Percentiles rank a stretch among this genome's conserved stretches.
These are phyloP conservation scores for Neopestalotiopsis sp. DNA, from an alignment of 2,329 filamentous ascomycete genomes.

Conservation along the genomic window DNA sequence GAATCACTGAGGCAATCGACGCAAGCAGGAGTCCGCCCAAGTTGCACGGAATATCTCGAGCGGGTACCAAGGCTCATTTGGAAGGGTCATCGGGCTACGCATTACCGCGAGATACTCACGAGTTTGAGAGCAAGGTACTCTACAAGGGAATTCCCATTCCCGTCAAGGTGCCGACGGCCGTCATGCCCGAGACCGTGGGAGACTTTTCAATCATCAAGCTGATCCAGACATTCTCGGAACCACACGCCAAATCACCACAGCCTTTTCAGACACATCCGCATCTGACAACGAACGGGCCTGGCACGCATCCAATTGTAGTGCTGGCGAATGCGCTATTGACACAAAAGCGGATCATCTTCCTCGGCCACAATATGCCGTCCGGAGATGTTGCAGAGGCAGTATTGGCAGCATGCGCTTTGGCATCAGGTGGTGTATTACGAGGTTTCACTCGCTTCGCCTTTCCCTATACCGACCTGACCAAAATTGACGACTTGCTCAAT, in stretches of 20 bases:
- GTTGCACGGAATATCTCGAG: slow-evolving; percentile 58
- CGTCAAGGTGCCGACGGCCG: slow-evolving; percentile 92
- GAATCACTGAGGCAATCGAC: slow-evolving; percentile 49
- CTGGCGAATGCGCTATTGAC: slow-evolving; percentile 93
- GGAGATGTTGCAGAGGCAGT: slow-evolving; percentile 98
- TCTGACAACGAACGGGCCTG: slow-evolving; percentile 87
- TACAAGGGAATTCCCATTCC: slow-evolving; percentile 98
- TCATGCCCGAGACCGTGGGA: slow-evolving; percentile 94
- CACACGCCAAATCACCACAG: slow-evolving; percentile 82
- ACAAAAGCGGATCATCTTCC: slow-evolving; percentile 94
- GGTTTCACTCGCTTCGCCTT: slow-evolving; percentile 97
- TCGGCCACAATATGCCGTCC: slow-evolving; percentile 93
- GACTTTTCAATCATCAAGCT: slow-evolving; percentile 98
- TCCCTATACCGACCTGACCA: slow-evolving; percentile 96
- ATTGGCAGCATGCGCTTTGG: slow-evolving; percentile 91
- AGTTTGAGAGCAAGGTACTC: slow-evolving; percentile 93
- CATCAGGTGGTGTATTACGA: slow-evolving; percentile 87
- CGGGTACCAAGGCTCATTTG: slow-evolving; percentile 67
- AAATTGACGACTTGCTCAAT: slow-evolving; percentile 94
- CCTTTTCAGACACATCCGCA: slow-evolving; percentile 88
- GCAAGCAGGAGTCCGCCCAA: slow-evolving; percentile 55
- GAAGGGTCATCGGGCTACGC: slow-evolving; percentile 71
- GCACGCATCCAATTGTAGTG: slow-evolving; percentile 93
- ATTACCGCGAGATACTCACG: slow-evolving; percentile 92
- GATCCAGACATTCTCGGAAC: slow-evolving; percentile 88